phyloP scores from a whole-genome alignment of 768 basidiomycete species.

The Rhizopogon sp. region DNA sequence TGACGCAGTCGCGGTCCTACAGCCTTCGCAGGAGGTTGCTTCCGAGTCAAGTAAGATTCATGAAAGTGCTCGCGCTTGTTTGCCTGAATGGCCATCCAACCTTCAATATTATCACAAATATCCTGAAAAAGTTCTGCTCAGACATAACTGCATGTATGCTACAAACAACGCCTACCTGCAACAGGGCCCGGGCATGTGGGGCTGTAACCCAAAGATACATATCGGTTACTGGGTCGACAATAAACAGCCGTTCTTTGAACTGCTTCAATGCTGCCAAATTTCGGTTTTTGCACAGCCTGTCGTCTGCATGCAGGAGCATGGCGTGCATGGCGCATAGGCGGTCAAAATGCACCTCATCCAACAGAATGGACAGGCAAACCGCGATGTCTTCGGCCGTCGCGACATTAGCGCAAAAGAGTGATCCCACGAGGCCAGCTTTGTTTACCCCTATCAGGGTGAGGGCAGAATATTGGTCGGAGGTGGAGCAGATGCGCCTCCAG shows the following conservation, averaged over 20 bases:
- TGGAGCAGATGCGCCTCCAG: constrained; percentile 2
- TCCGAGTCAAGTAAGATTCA: not conserved
- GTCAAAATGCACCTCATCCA: constrained; percentile 14
- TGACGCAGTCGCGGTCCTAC: constrained; percentile 23
- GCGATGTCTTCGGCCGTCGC: constrained; percentile 21
- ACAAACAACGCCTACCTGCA: constrained; percentile 12
- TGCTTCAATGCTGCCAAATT: constrained; percentile 11
- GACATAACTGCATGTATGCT: not conserved
- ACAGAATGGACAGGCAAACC: constrained; percentile 23
- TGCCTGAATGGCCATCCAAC: constrained; percentile 18
- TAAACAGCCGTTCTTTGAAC: constrained; percentile 15
- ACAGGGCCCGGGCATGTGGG: constrained; percentile 9
- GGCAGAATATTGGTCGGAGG: not conserved
- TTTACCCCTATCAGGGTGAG: constrained; percentile 18
- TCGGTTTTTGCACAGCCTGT: constrained; percentile 25
- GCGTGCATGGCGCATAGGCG: constrained; percentile 32
- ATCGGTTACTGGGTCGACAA: constrained; percentile 8
- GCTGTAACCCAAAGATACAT: constrained; percentile 17
- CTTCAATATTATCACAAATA: constrained; percentile 21
- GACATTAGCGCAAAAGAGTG: constrained; percentile 24
- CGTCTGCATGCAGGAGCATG: constrained; percentile 25
- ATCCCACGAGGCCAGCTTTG: constrained; percentile 27
- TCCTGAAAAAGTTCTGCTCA: constrained; percentile 15
- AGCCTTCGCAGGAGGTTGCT: constrained; percentile 8
- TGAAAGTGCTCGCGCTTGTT: constrained; percentile 12